These are phyloP conservation scores for Pythium grandisporangium DNA, from an alignment of 352 stramenopile species.

Conservation along the genomic window DNA sequence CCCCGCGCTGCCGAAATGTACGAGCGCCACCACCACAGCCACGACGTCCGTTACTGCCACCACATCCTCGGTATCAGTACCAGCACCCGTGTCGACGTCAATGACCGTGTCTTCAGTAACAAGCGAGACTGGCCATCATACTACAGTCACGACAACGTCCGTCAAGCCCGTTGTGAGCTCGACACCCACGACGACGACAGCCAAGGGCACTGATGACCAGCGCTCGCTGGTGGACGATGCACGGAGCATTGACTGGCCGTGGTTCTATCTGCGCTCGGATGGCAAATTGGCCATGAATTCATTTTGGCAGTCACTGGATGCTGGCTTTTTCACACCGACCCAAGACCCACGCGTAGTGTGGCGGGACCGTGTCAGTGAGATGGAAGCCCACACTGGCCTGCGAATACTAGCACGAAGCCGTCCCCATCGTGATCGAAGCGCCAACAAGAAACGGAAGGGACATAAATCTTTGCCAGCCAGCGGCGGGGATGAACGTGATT, in stretches of 20 bases:
- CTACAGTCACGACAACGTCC: not conserved
- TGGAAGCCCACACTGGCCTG: conserved; percentile 11
- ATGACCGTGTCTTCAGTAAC: too few relatives aligned
- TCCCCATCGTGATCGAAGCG: too few relatives aligned
- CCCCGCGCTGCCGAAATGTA: too few relatives aligned
- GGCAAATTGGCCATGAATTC: conserved; percentile 82
- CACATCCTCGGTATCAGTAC: not conserved
- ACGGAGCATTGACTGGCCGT: conserved; percentile 62
- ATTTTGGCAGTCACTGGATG: conserved; percentile 67
- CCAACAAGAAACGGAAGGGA: too few relatives aligned
- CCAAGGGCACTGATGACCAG: not conserved
- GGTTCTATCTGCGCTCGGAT: conserved; percentile 69
- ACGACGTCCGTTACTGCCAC: too few relatives aligned
- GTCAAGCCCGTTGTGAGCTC: not conserved
- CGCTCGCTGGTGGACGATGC: conserved; percentile 13
- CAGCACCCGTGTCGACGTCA: not conserved
- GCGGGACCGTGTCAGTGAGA: conserved; percentile 3
- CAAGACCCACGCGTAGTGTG: too few relatives aligned
- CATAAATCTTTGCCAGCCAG: too few relatives aligned
- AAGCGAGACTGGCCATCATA: too few relatives aligned
- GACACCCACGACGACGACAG: not conserved
- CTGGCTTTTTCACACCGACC: conserved; percentile 38
- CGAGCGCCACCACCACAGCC: too few relatives aligned
- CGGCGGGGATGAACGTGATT: not conserved
- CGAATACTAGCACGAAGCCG: too few relatives aligned